Evolutionary conservation across 202 grass and related monocot genomes (phyloP).

Genomic region (Sporobolus alterniflorus): DNA sequence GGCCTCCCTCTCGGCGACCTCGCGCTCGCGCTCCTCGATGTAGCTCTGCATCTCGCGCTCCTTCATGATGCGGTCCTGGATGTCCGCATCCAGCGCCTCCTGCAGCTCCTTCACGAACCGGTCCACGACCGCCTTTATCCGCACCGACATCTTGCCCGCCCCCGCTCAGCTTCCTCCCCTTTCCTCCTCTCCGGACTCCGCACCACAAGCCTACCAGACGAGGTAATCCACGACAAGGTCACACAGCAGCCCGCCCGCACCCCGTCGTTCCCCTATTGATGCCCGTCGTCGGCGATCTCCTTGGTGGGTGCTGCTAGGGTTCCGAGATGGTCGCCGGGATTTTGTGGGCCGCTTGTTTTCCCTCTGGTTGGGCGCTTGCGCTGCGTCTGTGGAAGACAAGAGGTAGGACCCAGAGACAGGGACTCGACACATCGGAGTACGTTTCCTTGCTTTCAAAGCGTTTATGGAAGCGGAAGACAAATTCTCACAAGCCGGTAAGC

Average conservation of each 20-base stretch:
- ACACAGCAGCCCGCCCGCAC: not conserved
- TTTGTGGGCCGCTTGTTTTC: constrained; percentile 24
- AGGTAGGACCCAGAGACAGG: constrained; percentile 4
- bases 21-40: constrained; percentile 96
- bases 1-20: constrained; percentile 93
- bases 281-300: constrained; percentile 4
- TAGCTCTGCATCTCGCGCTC: constrained; percentile 99
- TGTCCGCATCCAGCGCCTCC: constrained; percentile 92
- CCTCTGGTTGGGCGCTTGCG: not conserved
- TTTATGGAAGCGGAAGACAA: not conserved
- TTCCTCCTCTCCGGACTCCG: not conserved
- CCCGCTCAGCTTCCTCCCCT: not conserved
- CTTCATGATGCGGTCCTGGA: constrained; percentile 97
- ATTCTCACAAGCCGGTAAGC: not conserved
- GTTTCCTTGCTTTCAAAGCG: not conserved
- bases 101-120: constrained; percentile 95
- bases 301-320: constrained; percentile 36
- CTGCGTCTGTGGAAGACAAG: constrained; percentile 5
- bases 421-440: not conserved
- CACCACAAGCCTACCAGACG: not conserved
- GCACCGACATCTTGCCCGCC: constrained; percentile 71
- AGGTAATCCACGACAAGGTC: not conserved
- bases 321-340: constrained; percentile 34
- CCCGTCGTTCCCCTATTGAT: not conserved
- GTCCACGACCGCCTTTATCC: constrained; percentile 98